Conservation (phyloP, 495 filamentous ascomycete genomes). For the Talaromyces ruber region DNA sequence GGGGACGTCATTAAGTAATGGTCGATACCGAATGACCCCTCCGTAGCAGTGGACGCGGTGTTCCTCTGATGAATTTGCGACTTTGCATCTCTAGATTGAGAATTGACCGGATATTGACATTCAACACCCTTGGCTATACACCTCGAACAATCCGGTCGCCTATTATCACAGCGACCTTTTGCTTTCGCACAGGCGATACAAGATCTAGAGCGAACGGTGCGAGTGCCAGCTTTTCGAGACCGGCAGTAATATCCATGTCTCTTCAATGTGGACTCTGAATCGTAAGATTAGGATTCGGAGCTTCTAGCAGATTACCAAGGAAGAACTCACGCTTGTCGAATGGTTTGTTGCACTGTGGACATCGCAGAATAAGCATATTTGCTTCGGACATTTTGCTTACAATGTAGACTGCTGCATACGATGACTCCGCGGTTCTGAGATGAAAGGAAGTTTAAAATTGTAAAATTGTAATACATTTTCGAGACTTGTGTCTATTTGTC, state of each 20-base stretch:
- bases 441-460: conserved; percentile 5
- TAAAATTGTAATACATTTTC: neutral
- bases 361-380: conserved; percentile 24
- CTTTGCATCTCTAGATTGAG: conserved; percentile 6
- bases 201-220: conserved; percentile 21
- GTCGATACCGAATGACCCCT: neutral
- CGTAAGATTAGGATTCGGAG: conserved; percentile 12
- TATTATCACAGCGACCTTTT: conserved; percentile 35
- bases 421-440: conserved; percentile 3
- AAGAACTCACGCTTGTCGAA: conserved; percentile 31
- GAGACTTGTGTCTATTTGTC: conserved; percentile 19
- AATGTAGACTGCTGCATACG: conserved; percentile 14
- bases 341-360: conserved; percentile 30
- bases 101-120: conserved; percentile 28
- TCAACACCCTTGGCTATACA: conserved; percentile 27
- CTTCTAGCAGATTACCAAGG: conserved; percentile 2
- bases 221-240: conserved; percentile 20
- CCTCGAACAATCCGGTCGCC: conserved; percentile 30
- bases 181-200: conserved; percentile 31
- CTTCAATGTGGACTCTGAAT: conserved; percentile 33
- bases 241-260: conserved; percentile 42
- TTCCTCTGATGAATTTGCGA: neutral
- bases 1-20: neutral
- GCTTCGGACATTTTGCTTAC: conserved; percentile 16
- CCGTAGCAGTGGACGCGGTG: neutral